phyloP scores from a whole-genome alignment of 805 yeast genomes.

The Kodamaea kakaduensis region DNA sequence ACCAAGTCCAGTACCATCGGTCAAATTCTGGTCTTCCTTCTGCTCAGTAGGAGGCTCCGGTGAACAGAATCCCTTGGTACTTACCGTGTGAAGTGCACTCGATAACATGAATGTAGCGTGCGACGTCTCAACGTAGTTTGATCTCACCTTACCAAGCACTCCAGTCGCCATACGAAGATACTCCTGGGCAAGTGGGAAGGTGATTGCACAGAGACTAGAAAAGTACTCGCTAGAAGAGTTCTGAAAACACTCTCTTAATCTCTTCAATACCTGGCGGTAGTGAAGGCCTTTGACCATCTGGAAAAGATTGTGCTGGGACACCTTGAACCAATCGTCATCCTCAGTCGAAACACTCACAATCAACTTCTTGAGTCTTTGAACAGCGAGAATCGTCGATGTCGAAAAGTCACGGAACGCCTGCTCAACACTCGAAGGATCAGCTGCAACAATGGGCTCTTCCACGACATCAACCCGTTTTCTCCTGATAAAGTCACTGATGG shows the following conservation, averaged over 20 bases:
- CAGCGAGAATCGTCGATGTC: slow-evolving; percentile 57
- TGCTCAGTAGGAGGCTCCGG: slow-evolving; percentile 76
- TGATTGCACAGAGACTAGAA: slow-evolving; percentile 49
- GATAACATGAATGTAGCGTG: slow-evolving; percentile 61
- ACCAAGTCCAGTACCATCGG: slow-evolving; percentile 89
- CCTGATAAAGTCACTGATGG: slow-evolving; percentile 43
- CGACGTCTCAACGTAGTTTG: slow-evolving; percentile 50
- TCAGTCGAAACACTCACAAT: slow-evolving; percentile 34
- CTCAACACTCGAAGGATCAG: slow-evolving; percentile 31
- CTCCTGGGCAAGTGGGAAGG: slow-evolving; percentile 60
- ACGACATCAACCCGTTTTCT: background rate
- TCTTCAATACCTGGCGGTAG: slow-evolving; percentile 29
- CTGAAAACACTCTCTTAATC: slow-evolving; percentile 35
- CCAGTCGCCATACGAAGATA: slow-evolving; percentile 49
- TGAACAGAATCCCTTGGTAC: slow-evolving; percentile 85
- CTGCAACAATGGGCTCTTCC: background rate
- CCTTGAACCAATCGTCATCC: slow-evolving; percentile 63
- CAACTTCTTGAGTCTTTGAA: slow-evolving; percentile 48
- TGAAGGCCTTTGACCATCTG: slow-evolving; percentile 43
- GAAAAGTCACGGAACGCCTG: slow-evolving; percentile 46
- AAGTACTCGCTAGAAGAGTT: slow-evolving; percentile 35
- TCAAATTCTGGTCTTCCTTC: slow-evolving; percentile 55
- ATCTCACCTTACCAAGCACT: slow-evolving; percentile 42
- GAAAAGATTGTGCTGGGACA: slow-evolving; percentile 43
- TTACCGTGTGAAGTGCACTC: slow-evolving; percentile 52